A percentile compares a stretch with the other conserved stretches of the same genome.
Conservation (phyloP, 2,329 filamentous ascomycete genomes). For the Pseudogymnoascus pannorum region DNA sequence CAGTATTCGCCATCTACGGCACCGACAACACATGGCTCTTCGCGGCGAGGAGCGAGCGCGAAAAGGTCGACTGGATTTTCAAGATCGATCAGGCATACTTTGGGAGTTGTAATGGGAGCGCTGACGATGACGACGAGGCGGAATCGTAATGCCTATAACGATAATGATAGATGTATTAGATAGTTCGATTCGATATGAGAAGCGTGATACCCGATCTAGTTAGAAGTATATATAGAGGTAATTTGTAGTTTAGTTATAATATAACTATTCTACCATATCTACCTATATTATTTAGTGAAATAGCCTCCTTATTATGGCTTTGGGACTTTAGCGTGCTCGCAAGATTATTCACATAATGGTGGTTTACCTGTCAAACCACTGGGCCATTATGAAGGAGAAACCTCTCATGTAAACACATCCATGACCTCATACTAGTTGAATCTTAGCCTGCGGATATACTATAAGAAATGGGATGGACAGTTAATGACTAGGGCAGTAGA, state of each 20-base stretch:
- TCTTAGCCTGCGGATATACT: too few species aligned
- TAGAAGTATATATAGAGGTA: background rate
- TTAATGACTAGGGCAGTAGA: too few species aligned
- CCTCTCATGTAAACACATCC: too few species aligned
- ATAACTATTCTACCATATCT: too few species aligned
- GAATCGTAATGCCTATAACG: background rate
- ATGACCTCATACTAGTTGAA: too few species aligned
- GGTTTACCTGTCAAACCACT: too few species aligned
- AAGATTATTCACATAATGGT: too few species aligned
- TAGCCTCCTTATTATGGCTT: too few species aligned
- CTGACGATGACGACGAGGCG: background rate
- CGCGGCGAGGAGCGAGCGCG: conserved; percentile 76
- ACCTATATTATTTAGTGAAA: too few species aligned
- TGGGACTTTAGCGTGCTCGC: too few species aligned
- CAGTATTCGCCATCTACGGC: conserved; percentile 88
- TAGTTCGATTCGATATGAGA: background rate
- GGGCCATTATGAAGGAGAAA: too few species aligned
- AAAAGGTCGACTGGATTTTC: conserved; percentile 96
- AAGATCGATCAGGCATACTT: conserved; percentile 68
- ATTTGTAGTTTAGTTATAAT: background rate
- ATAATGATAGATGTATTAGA: background rate
- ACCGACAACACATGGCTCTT: conserved; percentile 95
- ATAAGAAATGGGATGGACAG: too few species aligned
- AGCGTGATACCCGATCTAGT: conserved; percentile 2
- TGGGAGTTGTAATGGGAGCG: conserved; percentile 18